These are phyloP conservation scores for Aspergillus quadricinctus DNA, from an alignment of 2,329 filamentous ascomycete species.

Conservation along the genomic window DNA sequence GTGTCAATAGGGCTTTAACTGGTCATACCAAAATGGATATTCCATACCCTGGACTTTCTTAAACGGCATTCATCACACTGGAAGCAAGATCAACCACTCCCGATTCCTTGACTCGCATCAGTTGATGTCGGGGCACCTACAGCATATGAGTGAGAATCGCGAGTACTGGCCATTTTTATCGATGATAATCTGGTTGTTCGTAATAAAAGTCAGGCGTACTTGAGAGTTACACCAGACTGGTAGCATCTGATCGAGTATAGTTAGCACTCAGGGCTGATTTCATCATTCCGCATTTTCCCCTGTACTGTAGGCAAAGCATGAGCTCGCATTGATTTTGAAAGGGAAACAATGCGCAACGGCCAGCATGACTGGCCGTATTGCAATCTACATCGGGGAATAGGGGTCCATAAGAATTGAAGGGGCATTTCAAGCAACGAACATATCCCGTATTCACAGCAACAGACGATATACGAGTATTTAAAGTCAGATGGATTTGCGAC, in stretches of 20 bases:
- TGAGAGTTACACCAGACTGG: constrained; percentile 27
- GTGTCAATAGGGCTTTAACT: neutral
- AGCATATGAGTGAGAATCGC: constrained; percentile 39
- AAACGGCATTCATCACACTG: constrained; percentile 40
- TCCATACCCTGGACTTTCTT: constrained; percentile 35
- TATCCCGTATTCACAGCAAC: neutral
- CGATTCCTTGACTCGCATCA: neutral
- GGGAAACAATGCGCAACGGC: neutral
- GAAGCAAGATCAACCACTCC: neutral
- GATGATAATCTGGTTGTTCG: constrained; percentile 17
- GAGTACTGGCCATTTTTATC: constrained; percentile 37
- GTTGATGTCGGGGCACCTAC: constrained; percentile 21
- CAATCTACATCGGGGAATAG: neutral
- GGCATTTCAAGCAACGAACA: neutral
- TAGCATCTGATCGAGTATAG: constrained; percentile 26
- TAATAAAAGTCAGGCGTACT: constrained; percentile 23
- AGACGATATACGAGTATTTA: neutral
- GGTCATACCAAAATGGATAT: neutral
- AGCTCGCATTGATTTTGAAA: neutral
- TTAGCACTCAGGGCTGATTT: constrained; percentile 16
- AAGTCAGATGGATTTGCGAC: neutral
- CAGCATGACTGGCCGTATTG: neutral
- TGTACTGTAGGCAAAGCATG: neutral
- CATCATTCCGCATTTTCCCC: neutral
- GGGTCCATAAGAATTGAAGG: neutral